A percentile compares a stretch with the other conserved stretches of the same genome.
Conservation (phyloP, 148 eudicot genomes). For the Diospyros kaki region DNA sequence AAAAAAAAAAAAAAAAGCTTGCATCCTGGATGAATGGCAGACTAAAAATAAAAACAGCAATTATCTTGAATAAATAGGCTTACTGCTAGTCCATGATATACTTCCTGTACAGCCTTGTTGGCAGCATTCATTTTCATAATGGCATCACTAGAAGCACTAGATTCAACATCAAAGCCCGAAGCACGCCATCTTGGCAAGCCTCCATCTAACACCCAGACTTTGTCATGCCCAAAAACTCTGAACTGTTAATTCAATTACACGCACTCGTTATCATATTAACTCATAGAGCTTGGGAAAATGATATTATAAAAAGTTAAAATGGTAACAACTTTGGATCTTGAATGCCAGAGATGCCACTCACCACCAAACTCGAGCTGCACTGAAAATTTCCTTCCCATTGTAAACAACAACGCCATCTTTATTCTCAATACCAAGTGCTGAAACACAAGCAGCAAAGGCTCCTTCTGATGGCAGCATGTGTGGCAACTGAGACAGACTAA, state of each 20-base stretch:
- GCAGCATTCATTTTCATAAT: constrained; percentile 94
- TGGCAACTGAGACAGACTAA: constrained; percentile 63
- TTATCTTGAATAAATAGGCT: constrained; percentile 12
- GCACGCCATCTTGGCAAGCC: constrained; percentile 96
- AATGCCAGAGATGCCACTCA: constrained; percentile 29
- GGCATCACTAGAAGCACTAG: constrained; percentile 85
- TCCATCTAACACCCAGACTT: constrained; percentile 98
- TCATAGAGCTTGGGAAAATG: constrained; percentile 14
- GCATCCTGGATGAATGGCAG: no score
- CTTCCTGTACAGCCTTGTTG: constrained; percentile 82
- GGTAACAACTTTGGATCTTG: constrained; percentile 3
- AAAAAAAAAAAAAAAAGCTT: no score
- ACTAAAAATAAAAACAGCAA: neutral
- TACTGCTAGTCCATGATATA: constrained; percentile 71
- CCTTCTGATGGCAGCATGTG: constrained; percentile 99
- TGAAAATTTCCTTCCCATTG: constrained; percentile 95
- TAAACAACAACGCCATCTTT: constrained; percentile 86
- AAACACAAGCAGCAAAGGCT: constrained; percentile 98
- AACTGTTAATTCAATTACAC: constrained; percentile 45
- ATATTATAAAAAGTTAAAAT: neutral
- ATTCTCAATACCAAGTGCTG: constrained; percentile 95
- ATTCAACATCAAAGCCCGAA: constrained; percentile 86
- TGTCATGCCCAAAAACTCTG: constrained; percentile 92
- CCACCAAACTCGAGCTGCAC: constrained; percentile 99
- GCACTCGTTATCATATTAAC: constrained; percentile 10